phyloP scores from a whole-genome alignment of 148 eudicot genomes.

The Camellia lanceoleosa region DNA sequence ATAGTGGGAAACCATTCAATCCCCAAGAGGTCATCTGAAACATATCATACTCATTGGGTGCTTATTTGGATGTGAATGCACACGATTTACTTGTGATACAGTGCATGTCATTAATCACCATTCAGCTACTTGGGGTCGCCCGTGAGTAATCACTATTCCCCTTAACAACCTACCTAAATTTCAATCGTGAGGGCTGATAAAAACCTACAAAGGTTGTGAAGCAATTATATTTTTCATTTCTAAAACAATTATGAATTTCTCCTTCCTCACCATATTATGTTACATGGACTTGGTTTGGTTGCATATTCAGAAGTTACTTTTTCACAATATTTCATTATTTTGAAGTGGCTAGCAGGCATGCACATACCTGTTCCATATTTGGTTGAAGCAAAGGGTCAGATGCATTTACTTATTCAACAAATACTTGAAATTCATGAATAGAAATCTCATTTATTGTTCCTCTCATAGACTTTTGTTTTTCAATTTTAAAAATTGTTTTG shows the following conservation, averaged over 20 bases:
- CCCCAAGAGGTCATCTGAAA: neutral
- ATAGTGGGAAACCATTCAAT: neutral
- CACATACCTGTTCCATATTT: neutral
- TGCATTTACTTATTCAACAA: neutral
- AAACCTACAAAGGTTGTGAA: neutral
- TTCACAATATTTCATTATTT: neutral
- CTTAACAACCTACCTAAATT: neutral
- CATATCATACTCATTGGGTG: neutral
- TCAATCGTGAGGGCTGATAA: neutral
- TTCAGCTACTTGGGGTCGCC: too few relatives aligned
- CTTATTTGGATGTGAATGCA: neutral
- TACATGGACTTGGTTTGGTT: neutral
- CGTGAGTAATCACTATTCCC: neutral
- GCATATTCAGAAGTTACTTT: neutral
- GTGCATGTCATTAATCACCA: too few relatives aligned
- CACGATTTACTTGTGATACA: neutral
- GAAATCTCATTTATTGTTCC: neutral
- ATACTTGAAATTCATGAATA: neutral
- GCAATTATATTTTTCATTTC: neutral
- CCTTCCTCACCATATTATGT: neutral
- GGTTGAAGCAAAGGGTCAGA: conserved; percentile 7
- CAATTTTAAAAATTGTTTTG: conserved; percentile 7
- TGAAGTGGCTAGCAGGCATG: neutral
- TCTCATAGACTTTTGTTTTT: neutral
- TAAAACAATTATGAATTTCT: neutral